These are phyloP conservation scores for Rhipidocladum racemiflorum DNA, from an alignment of 176 grass and related monocot species.

Conservation along the genomic window DNA sequence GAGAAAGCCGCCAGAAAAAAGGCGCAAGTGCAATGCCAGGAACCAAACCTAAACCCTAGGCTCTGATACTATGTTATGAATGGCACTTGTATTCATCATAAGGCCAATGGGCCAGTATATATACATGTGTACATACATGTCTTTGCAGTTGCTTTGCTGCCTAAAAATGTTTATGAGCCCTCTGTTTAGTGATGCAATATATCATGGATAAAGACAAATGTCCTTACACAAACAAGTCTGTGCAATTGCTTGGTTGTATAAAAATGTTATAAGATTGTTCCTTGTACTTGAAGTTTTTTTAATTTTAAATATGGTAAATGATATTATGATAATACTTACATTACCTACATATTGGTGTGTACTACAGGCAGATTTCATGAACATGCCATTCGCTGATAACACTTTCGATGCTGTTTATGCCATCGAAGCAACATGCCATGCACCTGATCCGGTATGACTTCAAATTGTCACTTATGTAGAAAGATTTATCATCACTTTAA, in stretches of 20 bases:
- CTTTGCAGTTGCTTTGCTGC: not conserved
- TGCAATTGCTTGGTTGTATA: conserved; percentile 8
- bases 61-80: no score
- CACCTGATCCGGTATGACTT: conserved; percentile 56
- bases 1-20: no score
- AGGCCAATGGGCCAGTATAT: no score
- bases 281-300: not conserved
- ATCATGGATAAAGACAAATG: not conserved
- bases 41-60: no score
- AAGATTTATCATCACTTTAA: not conserved
- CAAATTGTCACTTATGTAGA: not conserved
- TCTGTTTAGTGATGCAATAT: not conserved
- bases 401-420: conserved; percentile 65
- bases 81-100: no score
- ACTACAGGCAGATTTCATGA: conserved; percentile 82
- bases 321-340: not conserved
- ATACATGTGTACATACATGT: no score
- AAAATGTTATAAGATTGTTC: conserved; percentile 19
- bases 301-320: not conserved
- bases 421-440: conserved; percentile 79
- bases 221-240: not conserved
- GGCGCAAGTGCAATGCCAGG: no score
- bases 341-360: conserved; percentile 21
- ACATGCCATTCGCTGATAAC: conserved; percentile 68
- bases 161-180: not conserved